Conservation (phyloP, 2,329 filamentous ascomycete species). For the Penicillium sp. region DNA sequence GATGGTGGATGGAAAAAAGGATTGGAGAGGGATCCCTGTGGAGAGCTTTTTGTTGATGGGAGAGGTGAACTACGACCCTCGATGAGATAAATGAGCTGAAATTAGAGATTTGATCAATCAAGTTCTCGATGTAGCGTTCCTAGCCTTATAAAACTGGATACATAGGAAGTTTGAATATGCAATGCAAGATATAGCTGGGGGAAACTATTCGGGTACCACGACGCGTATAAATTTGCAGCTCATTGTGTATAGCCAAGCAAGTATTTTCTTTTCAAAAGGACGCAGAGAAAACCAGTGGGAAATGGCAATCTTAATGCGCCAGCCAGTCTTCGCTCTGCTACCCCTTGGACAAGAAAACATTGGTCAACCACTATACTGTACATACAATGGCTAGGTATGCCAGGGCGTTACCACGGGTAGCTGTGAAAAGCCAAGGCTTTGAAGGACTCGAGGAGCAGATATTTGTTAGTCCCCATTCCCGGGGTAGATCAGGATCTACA, state of each 20-base stretch:
- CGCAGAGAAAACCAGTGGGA: too few relatives aligned
- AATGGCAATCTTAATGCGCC: too few relatives aligned
- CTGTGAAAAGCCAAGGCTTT: not conserved
- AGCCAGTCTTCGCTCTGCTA: not conserved
- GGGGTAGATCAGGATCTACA: not conserved
- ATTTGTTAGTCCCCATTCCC: not conserved
- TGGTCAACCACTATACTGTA: not conserved
- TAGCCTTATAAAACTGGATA: too few relatives aligned
- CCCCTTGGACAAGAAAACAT: not conserved
- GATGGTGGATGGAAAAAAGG: slow-evolving; percentile 20
- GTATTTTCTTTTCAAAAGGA: too few relatives aligned
- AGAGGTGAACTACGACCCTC: slow-evolving; percentile 1
- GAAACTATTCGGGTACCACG: too few relatives aligned
- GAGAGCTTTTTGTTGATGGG: slow-evolving; percentile 33
- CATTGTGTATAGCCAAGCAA: too few relatives aligned
- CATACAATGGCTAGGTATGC: not conserved
- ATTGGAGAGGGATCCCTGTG: slow-evolving; percentile 32
- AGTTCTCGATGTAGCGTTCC: too few relatives aligned
- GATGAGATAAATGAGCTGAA: not conserved
- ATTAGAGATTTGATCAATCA: too few relatives aligned
- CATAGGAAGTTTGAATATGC: too few relatives aligned
- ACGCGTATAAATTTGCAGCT: too few relatives aligned
- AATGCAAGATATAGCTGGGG: too few relatives aligned
- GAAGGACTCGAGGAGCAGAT: not conserved
- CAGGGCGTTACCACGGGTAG: not conserved